These are phyloP conservation scores for Collybia sordida DNA, from an alignment of 768 basidiomycete species.

Conservation along the genomic window DNA sequence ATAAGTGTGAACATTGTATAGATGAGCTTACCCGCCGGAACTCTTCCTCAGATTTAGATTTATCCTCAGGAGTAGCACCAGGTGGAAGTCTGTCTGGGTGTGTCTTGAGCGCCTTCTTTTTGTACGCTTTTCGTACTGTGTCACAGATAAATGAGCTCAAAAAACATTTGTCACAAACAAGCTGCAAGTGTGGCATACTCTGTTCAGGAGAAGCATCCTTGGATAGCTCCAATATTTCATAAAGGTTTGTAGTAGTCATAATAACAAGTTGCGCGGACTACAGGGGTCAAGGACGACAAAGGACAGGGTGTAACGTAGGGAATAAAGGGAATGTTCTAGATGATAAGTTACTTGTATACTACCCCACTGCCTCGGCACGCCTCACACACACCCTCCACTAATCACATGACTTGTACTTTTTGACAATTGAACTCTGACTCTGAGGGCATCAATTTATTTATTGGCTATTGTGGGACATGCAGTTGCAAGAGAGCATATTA, in stretches of 20 bases:
- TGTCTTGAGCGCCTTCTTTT: constrained; percentile 65
- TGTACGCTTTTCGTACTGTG: constrained; percentile 79
- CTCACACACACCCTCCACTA: constrained; percentile 17
- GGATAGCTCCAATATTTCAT: constrained; percentile 58
- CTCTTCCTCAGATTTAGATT: constrained; percentile 57
- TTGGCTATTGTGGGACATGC: constrained; percentile 39
- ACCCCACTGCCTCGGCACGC: constrained; percentile 8
- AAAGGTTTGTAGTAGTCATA: constrained; percentile 57
- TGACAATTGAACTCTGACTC: background rate
- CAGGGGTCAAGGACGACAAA: background rate
- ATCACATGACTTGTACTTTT: constrained; percentile 4
- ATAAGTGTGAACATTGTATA: background rate
- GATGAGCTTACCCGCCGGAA: constrained; percentile 34
- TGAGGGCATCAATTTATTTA: too few relatives aligned
- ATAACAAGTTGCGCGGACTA: background rate
- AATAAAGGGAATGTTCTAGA: constrained; percentile 28
- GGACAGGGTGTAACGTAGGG: background rate
- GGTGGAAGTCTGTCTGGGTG: constrained; percentile 73
- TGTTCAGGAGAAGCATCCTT: constrained; percentile 60
- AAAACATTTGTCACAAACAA: background rate
- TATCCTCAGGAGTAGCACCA: constrained; percentile 57
- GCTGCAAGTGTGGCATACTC: constrained; percentile 45
- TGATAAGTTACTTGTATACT: background rate
- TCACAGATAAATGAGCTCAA: constrained; percentile 1
- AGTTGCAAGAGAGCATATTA: constrained; percentile 66